These are phyloP conservation scores for Wickerhamomyces subpelliculosus DNA, from an alignment of 805 yeast genomes.

Conservation along the genomic window DNA sequence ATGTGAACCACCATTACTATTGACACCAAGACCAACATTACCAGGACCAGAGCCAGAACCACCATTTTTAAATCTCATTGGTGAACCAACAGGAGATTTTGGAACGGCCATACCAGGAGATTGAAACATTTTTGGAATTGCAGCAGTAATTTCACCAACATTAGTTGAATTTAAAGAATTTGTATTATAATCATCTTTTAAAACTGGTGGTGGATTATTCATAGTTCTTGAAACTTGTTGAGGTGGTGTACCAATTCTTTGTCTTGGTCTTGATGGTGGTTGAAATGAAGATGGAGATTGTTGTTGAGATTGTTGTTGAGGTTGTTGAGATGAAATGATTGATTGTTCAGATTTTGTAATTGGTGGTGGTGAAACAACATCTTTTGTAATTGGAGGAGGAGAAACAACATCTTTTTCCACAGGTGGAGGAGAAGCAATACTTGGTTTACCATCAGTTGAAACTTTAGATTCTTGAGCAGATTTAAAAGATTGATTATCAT, in stretches of 20 bases:
- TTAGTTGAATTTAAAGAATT: slow-evolving; percentile 13
- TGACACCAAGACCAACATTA: background rate
- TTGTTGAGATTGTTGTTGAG: background rate
- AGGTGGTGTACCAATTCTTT: slow-evolving; percentile 11
- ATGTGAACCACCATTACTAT: slow-evolving; percentile 3
- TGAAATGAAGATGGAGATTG: background rate
- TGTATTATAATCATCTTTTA: slow-evolving; percentile 8
- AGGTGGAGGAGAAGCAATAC: background rate
- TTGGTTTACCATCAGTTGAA: background rate
- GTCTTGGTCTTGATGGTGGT: background rate
- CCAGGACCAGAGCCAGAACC: background rate
- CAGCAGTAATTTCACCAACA: slow-evolving; percentile 2
- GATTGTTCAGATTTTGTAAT: background rate
- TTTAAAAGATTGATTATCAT: background rate
- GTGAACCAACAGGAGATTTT: background rate
- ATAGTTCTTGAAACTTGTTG: slow-evolving; percentile 8
- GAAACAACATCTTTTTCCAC: background rate
- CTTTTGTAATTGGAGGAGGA: background rate
- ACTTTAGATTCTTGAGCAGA: background rate
- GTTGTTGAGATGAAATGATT: background rate
- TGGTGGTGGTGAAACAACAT: background rate
- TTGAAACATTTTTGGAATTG: background rate
- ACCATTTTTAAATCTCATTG: background rate
- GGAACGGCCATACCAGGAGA: background rate
- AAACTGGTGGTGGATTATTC: slow-evolving; percentile 14